phyloP scores from a whole-genome alignment of 108 stramenopile genomes.

The Nitzschia sp. region DNA sequence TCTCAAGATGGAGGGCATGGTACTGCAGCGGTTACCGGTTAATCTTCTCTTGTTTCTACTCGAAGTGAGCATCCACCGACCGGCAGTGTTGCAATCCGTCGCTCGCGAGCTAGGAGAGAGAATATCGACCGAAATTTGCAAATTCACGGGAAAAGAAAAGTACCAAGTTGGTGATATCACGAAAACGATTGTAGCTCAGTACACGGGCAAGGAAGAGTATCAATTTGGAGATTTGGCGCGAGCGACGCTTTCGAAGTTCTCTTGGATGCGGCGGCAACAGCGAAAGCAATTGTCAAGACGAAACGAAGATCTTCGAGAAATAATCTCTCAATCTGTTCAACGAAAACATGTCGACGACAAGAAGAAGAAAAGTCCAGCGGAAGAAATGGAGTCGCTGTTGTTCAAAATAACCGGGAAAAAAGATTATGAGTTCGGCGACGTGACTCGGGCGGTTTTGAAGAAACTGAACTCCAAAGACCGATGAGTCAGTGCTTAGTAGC shows the following conservation, averaged over 20 bases:
- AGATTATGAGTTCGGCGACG: constrained; percentile 72
- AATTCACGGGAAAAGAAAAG: constrained; percentile 54
- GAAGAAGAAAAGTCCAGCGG: neutral
- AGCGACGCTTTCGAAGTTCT: constrained; percentile 24
- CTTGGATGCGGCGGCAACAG: neutral
- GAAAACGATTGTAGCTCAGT: constrained; percentile 75
- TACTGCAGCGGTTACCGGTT: neutral
- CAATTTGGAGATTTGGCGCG: constrained; percentile 73
- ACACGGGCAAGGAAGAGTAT: constrained; percentile 69
- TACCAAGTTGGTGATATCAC: constrained; percentile 65
- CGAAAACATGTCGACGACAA: neutral
- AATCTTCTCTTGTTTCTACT: neutral
- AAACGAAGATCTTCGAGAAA: constrained; percentile 33
- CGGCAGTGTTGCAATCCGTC: neutral
- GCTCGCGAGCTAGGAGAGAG: neutral
- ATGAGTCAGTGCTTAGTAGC: too few species aligned
- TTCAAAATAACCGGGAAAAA: constrained; percentile 50
- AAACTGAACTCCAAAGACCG: neutral
- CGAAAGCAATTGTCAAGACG: neutral
- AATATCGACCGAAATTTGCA: neutral
- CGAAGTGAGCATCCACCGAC: constrained; percentile 3
- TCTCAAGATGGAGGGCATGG: neutral
- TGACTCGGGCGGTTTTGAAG: constrained; percentile 45
- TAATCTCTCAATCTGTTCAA: constrained; percentile 35
- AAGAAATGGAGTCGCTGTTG: neutral